These are phyloP conservation scores for Streptanthus diversifolius DNA, from an alignment of 345 rosid species.

Conservation along the genomic window DNA sequence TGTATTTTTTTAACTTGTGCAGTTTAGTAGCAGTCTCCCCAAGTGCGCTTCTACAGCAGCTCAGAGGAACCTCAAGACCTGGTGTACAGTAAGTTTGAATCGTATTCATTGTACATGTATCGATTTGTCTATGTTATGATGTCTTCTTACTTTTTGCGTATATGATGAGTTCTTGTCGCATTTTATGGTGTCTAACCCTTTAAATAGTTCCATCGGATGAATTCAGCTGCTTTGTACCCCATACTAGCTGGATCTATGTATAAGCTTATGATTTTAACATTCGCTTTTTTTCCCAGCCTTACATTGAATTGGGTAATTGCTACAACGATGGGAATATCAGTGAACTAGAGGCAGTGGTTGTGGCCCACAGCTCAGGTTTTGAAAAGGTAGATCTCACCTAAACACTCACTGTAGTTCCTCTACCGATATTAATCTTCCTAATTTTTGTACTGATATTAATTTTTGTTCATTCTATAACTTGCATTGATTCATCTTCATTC, in stretches of 20 bases:
- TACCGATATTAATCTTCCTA: background rate
- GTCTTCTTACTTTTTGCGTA: background rate
- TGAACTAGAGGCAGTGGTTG: constrained; percentile 56
- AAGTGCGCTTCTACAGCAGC: constrained; percentile 79
- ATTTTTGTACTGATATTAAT: background rate
- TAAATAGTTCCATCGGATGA: background rate
- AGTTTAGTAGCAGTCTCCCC: constrained; percentile 74
- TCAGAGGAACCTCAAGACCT: constrained; percentile 76
- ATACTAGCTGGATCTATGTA: background rate
- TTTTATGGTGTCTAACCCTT: background rate
- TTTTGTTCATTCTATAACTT: constrained; percentile 20
- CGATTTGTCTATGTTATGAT: background rate
- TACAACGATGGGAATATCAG: constrained; percentile 60
- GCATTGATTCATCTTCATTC: background rate
- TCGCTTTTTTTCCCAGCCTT: constrained; percentile 49
- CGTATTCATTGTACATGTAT: background rate
- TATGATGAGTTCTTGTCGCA: constrained; percentile 10
- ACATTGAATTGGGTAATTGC: constrained; percentile 62
- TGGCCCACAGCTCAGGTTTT: constrained; percentile 51
- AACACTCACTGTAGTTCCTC: constrained; percentile 11
- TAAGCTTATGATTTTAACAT: constrained; percentile 9
- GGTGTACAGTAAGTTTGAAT: constrained; percentile 27
- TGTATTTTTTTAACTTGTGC: constrained; percentile 29
- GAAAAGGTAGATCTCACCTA: constrained; percentile 52
- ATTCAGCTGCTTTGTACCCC: background rate